These are phyloP conservation scores for Balansia obtecta DNA, from an alignment of 2,329 filamentous ascomycete species.

Conservation along the genomic window DNA sequence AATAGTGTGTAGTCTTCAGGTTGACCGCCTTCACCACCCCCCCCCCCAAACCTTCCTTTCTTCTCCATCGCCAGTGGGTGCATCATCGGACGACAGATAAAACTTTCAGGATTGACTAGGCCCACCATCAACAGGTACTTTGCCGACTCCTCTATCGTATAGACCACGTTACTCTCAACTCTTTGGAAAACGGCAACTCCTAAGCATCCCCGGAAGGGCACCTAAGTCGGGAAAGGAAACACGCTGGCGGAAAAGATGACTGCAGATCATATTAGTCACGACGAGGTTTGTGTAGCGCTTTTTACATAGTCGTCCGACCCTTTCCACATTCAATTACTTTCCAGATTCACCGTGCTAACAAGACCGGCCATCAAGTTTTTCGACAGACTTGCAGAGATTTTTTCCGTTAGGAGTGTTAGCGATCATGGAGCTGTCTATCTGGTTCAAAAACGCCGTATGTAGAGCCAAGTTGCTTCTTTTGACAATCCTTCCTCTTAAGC, in stretches of 20 bases:
- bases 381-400: constrained; percentile 51
- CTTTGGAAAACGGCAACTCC: too few relatives aligned
- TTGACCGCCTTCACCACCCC: too few relatives aligned
- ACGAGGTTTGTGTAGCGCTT: constrained; percentile 22
- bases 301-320: background rate
- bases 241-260: constrained; percentile 12
- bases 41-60: too few relatives aligned
- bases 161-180: too few relatives aligned
- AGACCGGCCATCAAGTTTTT: constrained; percentile 50
- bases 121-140: too few relatives aligned
- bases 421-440: constrained; percentile 64
- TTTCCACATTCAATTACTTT: background rate
- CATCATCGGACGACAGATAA: too few relatives aligned
- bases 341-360: background rate
- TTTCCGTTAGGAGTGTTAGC: constrained; percentile 52
- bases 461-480: background rate
- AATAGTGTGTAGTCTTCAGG: too few relatives aligned
- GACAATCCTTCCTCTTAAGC: background rate
- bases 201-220: too few relatives aligned
- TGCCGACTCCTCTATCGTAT: too few relatives aligned
- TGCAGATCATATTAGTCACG: constrained; percentile 21
- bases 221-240: background rate
- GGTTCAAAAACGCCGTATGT: constrained; percentile 62
- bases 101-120: too few relatives aligned
- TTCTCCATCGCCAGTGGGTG: too few relatives aligned